Evolutionary conservation across 2,329 filamentous ascomycete species (phyloP), one percentile per base, ranked within the genome.

Genomic region (Byssothecium circinans): DNA sequence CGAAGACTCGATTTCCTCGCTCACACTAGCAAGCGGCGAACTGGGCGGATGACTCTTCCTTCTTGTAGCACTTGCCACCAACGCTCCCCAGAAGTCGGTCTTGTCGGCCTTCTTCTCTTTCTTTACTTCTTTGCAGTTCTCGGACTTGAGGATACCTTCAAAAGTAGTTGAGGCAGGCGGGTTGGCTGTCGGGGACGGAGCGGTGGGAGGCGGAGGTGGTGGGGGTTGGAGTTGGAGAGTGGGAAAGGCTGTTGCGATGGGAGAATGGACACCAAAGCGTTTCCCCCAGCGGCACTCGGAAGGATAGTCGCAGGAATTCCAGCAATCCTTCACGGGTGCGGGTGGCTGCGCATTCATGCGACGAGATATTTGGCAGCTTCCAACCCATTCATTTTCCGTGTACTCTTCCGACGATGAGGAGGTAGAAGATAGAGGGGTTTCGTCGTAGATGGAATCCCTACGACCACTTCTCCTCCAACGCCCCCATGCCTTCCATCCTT

Each of bases 401-500:
- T 32, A 32, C 29, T 32, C 29, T 32, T 8, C 6, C 8, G 36
- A 23, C 18, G 40, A 37, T 17, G 32, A 27, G 17, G 27, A 27
- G 15, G 20, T 6, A 3, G 36, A 39, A 2, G 36, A 15, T 15
- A 25, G 40, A 40, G 18, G 15, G 15, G 35, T 41, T 23, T 52
- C 56, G 32, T 63, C 57, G 8, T 61, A 56, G 14, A 58, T 56
- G 7, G 56, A 52, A 18, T 50, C 48, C 19, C 50, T 45, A 18
- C 17, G 40, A 23, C 49, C 51, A 18, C 45, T 55, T 49, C 70
- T 47, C 41, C 66, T 60, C 78, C 79, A 81, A 3, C 63, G 54
- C 2, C 74, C 74, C 69, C 73, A 76, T 0, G 58, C 53, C 45
- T 76, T 75, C 79, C 79, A 82, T 0, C 76, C 75, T 5, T 62